These are phyloP conservation scores for Acer campestre DNA, from an alignment of 345 rosid genomes.

Conservation along the genomic window DNA sequence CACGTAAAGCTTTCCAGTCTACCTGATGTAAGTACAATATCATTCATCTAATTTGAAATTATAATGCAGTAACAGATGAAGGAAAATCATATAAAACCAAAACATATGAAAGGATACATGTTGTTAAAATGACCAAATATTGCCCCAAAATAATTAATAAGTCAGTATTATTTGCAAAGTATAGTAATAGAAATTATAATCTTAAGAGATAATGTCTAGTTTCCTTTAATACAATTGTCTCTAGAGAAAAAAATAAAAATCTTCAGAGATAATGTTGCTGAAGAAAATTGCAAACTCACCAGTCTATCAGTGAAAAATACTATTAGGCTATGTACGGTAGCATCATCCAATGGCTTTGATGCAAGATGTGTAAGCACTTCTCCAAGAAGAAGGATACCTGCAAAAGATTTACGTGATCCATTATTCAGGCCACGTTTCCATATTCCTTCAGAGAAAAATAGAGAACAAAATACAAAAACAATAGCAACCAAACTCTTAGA, in stretches of 20 bases:
- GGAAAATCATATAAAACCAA: neutral
- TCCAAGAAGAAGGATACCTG: constrained; percentile 84
- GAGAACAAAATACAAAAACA: neutral
- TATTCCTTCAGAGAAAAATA: neutral
- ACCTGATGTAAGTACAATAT: constrained; percentile 58
- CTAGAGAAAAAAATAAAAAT: neutral
- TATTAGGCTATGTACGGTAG: constrained; percentile 60
- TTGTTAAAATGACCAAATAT: neutral
- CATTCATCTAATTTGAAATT: constrained; percentile 30
- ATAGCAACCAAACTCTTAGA: neutral
- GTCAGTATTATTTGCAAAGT: neutral
- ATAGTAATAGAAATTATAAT: neutral
- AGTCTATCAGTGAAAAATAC: constrained; percentile 68
- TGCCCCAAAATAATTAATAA: neutral
- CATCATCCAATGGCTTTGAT: constrained; percentile 55
- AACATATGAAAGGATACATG: neutral
- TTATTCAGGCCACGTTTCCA: neutral
- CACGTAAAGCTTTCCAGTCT: constrained; percentile 91
- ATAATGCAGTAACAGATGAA: neutral
- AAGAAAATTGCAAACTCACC: constrained; percentile 54
- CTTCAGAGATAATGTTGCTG: constrained; percentile 1
- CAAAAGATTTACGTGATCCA: constrained; percentile 13
- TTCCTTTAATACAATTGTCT: neutral
- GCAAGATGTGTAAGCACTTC: constrained; percentile 58
- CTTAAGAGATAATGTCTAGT: neutral